Evolutionary conservation across 2,329 filamentous ascomycete species (phyloP), one percentile per base, ranked within the genome.

Genomic region (Periconia sp.): DNA sequence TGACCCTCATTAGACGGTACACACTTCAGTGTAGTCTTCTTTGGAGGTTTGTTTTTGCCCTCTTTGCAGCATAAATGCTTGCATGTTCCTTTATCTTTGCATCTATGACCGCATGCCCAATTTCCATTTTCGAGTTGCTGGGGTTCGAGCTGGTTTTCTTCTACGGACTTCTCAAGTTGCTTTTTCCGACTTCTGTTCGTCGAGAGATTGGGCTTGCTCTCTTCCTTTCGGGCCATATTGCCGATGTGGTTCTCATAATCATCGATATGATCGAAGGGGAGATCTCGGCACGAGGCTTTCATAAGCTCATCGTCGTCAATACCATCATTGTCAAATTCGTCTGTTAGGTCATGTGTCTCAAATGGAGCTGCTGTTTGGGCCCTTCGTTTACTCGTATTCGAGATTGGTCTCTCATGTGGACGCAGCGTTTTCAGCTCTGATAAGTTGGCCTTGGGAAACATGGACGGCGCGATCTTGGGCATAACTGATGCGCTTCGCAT

Each of bases 61-160:
- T 88, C 83, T 17, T 78, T 79, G 58, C 88, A 92, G 57, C 88
- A 92, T 24, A 79, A 68, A 57, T 92, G 88, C 54, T 83, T 88
- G 66, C 88, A 92, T 8, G 61, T 69, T 26, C 65, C 71, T 54
- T 81, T 84, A 52, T 85, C 75, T 55, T 80, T 83, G 71, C 88
- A 92, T 13, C 68, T 68, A 59, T 92, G 88, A 44, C 86, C 86
- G 68, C 88, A 92, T 24, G 79, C 78, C 83, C 85, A 92, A 58
- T 79, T 88, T 0, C 87, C 88, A 58, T 88, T 92, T 0, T 75
- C 68, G 48, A 91, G 77, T 54, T 77, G 78, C 1, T 71, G 63
- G 4, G 83, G 77, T 33, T 78, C 69, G 23, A 54, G 50, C 18
- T 46, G 32, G 31, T 46, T 21, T 22, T 46, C 40, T 24, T 46